Base-by-base conservation (phyloP, 78 protist species). In the Ministeria vibrans region DNA sequence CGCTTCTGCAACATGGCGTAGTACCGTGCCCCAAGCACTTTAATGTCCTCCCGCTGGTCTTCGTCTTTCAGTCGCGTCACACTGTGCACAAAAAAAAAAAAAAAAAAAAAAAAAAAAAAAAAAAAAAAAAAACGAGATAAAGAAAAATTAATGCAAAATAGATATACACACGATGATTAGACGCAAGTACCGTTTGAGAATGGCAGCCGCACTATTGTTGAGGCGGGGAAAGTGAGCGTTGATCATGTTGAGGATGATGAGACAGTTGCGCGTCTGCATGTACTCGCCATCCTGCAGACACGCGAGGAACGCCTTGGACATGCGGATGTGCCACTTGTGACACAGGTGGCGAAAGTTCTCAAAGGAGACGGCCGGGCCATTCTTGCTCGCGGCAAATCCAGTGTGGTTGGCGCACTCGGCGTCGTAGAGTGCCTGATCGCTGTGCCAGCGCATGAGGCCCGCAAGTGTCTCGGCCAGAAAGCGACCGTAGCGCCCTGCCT, bases 401-500 rank as follows among this genome's bases (percentile, higher is more conserved):
- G 70, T 5, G 42, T 18, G 23, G 34, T 5, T 3, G 22, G 41
- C 70, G 43, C 74, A 36, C 43, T 13, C 74, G 32, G 36, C 13
- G 36, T 68, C 30, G 71, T 34, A 63, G 41, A 4, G 30, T 22
- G 71, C 6, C 43, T 2, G 9, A 41, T 63, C 71, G 7, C 5
- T n/a, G 51, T 18, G 49, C 49, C 5, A 36, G 51, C 49, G 43
- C 36, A 0, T n/a, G 20, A 68, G 22, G 28, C 2, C 51, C 22
- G 11, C 30, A 43, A 68, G 5, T 30, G 49, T 36, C 74, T 36
- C 49, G 7, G 32, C 20, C 30, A 68, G 49, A n/a, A 68, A 68
- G 51, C 43, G 74, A 6, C 74, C 74, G 18, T 39, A 68, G 49
- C 74, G 74, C 5, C 22, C 13, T 32, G 74, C 74, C 74, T 68